Evolutionary conservation across 2,329 filamentous ascomycete species (phyloP), one percentile per base, ranked within the genome.

Genomic region (Sporothrix pseudoabietina): DNA sequence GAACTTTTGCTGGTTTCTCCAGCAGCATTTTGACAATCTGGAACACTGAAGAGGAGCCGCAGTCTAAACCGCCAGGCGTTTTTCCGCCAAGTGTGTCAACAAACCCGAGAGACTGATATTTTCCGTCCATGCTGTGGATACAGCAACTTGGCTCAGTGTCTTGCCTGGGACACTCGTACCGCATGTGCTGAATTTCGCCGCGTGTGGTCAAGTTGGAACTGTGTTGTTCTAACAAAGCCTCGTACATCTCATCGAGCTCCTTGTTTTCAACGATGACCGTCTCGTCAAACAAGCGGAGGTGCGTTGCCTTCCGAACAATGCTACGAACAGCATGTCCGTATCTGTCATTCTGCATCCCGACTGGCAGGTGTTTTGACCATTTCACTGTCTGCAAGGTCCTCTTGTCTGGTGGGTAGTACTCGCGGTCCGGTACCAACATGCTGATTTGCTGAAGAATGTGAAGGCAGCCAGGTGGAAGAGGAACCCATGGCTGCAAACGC

Each of bases 401-500:
- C 14, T 79, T 74, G 0, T 79, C 75, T 0, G 74, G 75, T 0
- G 84, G 84, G n/a, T 85, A 85, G 55, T 81, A 84, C 0, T 78
- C 74, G 44, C 81, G 74, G 2, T 30, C 68, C 4, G 81, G 77
- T 26, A 78, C 76, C 68, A 87, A 49, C 78, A 32, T 35, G 0
- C 76, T 73, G 12, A 83, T 77, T 2, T 70, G 73, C 0, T 57
- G 1, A 0, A 82, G 73, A 3, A 77, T 76, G 0, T 0, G 2
- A 0, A 74, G 44, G 0, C 69, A 57, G 0, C 12, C 1, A 0
- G 0, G 0, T 0, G 39, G 44, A 1, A 85, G 61, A 0, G 82
- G 80, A 0, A 72, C 77, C 86, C 86, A 88, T 0, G 87, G 86
- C 47, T 87, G 85, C 47, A 84, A 86, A 1, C 80, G 79, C 0